phyloP scores from a whole-genome alignment of 305 asterid species.

The Ilex paraguariensis region DNA sequence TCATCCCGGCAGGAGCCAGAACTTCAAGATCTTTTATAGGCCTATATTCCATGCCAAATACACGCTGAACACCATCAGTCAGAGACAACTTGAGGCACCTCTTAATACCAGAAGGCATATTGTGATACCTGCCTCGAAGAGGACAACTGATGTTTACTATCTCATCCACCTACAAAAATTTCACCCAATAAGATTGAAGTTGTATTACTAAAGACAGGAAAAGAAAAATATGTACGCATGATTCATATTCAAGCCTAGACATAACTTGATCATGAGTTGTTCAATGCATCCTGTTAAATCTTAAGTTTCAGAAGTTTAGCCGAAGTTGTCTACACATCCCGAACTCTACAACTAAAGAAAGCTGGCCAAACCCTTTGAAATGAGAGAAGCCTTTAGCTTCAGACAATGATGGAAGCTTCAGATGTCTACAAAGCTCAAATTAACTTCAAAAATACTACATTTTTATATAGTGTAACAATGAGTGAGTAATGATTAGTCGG shows the following conservation, averaged over 20 bases:
- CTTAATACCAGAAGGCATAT: constrained; percentile 63
- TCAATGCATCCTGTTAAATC: too few species aligned
- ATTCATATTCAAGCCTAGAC: neutral
- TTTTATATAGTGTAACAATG: too few species aligned
- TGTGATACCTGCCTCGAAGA: constrained; percentile 76
- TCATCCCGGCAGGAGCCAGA: constrained; percentile 71
- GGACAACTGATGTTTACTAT: constrained; percentile 77
- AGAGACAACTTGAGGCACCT: constrained; percentile 90
- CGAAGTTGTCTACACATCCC: too few species aligned
- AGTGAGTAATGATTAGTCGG: too few species aligned
- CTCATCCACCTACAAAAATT: constrained; percentile 76
- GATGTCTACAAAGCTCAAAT: too few species aligned
- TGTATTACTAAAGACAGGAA: constrained; percentile 4
- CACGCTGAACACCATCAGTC: constrained; percentile 91
- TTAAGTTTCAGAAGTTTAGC: too few species aligned
- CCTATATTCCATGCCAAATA: constrained; percentile 96
- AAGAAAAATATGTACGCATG: neutral
- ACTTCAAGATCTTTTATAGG: constrained; percentile 73
- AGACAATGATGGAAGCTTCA: too few species aligned
- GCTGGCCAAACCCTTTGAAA: too few species aligned
- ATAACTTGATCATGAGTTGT: neutral
- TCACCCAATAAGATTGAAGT: constrained; percentile 4
- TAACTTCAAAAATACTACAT: too few species aligned
- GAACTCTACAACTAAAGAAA: too few species aligned
- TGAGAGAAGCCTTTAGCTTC: too few species aligned